phyloP scores from a whole-genome alignment of 2,329 filamentous ascomycete species.

The Ascomycota sp. region DNA sequence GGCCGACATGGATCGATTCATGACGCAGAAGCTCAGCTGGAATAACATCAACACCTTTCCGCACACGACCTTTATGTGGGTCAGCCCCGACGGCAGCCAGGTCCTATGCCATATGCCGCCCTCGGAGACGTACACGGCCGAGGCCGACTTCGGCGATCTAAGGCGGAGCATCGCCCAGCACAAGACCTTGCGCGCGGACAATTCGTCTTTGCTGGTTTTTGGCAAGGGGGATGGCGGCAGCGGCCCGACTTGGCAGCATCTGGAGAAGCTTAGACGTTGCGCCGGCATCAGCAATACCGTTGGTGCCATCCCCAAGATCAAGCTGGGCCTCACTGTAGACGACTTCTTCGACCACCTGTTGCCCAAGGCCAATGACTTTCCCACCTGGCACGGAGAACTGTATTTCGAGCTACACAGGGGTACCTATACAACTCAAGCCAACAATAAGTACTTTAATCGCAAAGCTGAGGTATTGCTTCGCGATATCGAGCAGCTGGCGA shows the following conservation, averaged over 20 bases:
- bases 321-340: slow-evolving; percentile 77
- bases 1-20: slow-evolving; percentile 90
- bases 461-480: slow-evolving; percentile 68
- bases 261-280: slow-evolving; percentile 85
- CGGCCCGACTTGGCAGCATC: slow-evolving; percentile 78
- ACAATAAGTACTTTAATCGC: slow-evolving; percentile 91
- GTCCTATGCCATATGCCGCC: slow-evolving; percentile 97
- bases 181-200: slow-evolving; percentile 88
- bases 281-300: slow-evolving; percentile 79
- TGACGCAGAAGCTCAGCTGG: slow-evolving; percentile 98
- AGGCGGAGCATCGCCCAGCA: slow-evolving; percentile 77
- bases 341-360: slow-evolving; percentile 82
- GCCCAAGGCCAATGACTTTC: slow-evolving; percentile 56
- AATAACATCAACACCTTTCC: slow-evolving; percentile 99
- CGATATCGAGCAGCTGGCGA: slow-evolving; percentile 74
- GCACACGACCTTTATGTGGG: slow-evolving; percentile 98
- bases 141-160: slow-evolving; percentile 87
- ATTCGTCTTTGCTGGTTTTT: slow-evolving; percentile 78
- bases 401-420: slow-evolving; percentile 96
- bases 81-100: slow-evolving; percentile 83
- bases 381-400: slow-evolving; percentile 94
- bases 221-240: slow-evolving; percentile 94
- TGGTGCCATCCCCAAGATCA: slow-evolving; percentile 60
- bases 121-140: slow-evolving; percentile 83
- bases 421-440: slow-evolving; percentile 91